Percentiles rank a stretch among this genome's conserved stretches.
These are phyloP conservation scores for Aschersonia sp. DNA, from an alignment of 2,329 filamentous ascomycete species.

Conservation along the genomic window DNA sequence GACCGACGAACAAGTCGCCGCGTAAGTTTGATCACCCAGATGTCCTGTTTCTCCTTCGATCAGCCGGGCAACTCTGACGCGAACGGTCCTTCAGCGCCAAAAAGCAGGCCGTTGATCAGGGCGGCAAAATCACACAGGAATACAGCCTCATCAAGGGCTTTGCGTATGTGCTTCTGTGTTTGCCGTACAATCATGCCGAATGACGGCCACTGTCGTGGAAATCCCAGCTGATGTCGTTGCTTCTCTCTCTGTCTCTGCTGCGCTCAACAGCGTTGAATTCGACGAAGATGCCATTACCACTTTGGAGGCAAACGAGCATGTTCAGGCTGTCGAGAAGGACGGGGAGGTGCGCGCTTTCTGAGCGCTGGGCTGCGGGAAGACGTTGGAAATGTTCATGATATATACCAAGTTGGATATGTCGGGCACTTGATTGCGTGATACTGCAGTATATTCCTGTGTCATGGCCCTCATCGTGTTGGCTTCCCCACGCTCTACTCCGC, in stretches of 20 bases:
- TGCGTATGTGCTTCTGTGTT: slow-evolving; percentile 49
- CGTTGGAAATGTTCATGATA: not conserved
- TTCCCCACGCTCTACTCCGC: too few species aligned
- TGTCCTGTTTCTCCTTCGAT: too few species aligned
- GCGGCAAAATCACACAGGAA: slow-evolving; percentile 73
- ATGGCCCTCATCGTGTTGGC: too few species aligned
- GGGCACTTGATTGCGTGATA: too few species aligned
- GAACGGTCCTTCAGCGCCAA: slow-evolving; percentile 45
- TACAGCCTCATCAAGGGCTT: slow-evolving; percentile 86
- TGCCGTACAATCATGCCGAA: not conserved
- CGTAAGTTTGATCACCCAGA: slow-evolving; percentile 28
- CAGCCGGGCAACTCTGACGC: not conserved
- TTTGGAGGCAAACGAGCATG: slow-evolving; percentile 53
- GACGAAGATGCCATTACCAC: slow-evolving; percentile 50
- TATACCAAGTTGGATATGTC: too few species aligned
- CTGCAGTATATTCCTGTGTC: too few species aligned
- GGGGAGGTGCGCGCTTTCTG: slow-evolving; percentile 56
- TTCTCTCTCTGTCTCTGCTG: not conserved
- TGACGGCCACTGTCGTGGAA: too few species aligned
- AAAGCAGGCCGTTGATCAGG: slow-evolving; percentile 57
- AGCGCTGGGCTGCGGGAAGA: not conserved
- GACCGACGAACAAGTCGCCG: slow-evolving; percentile 49
- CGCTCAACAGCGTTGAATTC: slow-evolving; percentile 52
- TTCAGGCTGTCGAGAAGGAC: slow-evolving; percentile 66
- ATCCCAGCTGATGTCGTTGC: too few species aligned